Evolutionary conservation across 1,284 basidiomycete genomes (phyloP), one percentile per base, ranked within the genome.

Genomic region (Ganoderma multipileum): DNA sequence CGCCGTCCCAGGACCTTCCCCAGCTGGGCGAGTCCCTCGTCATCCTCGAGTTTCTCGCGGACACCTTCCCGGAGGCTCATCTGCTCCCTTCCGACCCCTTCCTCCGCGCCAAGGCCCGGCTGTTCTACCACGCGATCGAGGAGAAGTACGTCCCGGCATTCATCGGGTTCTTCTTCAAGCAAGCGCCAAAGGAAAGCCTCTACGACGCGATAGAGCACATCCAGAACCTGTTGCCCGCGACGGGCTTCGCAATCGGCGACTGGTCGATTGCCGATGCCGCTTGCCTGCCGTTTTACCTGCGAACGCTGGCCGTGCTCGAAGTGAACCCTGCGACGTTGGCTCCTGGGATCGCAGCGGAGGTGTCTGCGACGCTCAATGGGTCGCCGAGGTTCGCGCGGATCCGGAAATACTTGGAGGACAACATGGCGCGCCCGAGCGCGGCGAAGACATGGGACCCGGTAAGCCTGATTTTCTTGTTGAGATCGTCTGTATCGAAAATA

Each of bases 21-120:
- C 90, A 89, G 77, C 77, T 91, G 63, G 76, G 16, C 39, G 90
- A 92, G 75, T 90, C 89, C 1, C 82, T 86, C 54, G 83, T 91
- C 41, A 82, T 91, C 64, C 79, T 91, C 64, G 89, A 91, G 75
- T 89, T 91, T 79, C 73, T 90, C 66, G 86, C 86, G 6, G 89
- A 91, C 72, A 75, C 87, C 61, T 85, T 79, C 75, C 87, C 85
- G 0, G 73, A 81, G 14, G 79, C 82, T 0, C 71, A 73, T 2
- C 80, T 90, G 18, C 82, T 90, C 14, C 88, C 89, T 0, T 76
- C 81, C 5, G 84, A 89, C 73, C 87, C 89, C 0, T 81, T 89
- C 30, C 74, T 77, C 6, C 85, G 87, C n/a, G 90, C 90, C 7
- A 81, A 83, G 63, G 85, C 83, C 3, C 86, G 89, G 9, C 86